Evolutionary conservation across 2,329 filamentous ascomycete genomes (phyloP).

Genomic region (Paraphaeosphaeria minitans): DNA sequence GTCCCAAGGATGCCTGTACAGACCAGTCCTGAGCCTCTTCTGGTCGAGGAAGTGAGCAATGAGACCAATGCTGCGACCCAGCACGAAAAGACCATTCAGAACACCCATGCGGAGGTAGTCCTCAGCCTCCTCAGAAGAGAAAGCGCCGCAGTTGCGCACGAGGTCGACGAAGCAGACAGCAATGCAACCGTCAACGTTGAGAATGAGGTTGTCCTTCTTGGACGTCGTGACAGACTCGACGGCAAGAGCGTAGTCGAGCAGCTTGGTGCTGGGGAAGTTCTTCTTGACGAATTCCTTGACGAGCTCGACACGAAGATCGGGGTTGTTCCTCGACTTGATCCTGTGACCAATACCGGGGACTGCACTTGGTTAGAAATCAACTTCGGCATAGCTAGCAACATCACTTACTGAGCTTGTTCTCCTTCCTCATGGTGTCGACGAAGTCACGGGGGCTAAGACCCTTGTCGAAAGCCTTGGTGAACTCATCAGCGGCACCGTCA

Average conservation of each 20-base stretch:
- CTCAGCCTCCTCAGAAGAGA: constrained; percentile 94
- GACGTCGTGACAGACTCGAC: constrained; percentile 98
- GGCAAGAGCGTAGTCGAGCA: constrained; percentile 97
- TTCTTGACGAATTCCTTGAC: constrained; percentile 98
- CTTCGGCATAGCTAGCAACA: background rate
- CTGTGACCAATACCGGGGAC: constrained; percentile 98
- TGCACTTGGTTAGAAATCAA: constrained; percentile 38
- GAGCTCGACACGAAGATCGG: constrained; percentile 97
- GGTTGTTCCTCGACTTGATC: constrained; percentile 99
- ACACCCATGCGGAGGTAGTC: constrained; percentile 99
- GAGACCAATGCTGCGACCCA: constrained; percentile 95
- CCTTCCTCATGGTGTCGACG: constrained; percentile 98
- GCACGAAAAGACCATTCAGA: constrained; percentile 97
- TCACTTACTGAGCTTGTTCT: constrained; percentile 91
- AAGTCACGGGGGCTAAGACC: constrained; percentile 98
- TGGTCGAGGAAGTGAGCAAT: constrained; percentile 99
- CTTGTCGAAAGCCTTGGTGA: constrained; percentile 98
- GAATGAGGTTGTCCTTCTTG: constrained; percentile 99
- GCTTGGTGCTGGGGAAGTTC: constrained; percentile 97
- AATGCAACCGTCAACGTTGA: constrained; percentile 98
- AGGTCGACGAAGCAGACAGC: constrained; percentile 99
- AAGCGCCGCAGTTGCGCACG: constrained; percentile 96
- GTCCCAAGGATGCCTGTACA: constrained; percentile 96
- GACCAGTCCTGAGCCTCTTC: constrained; percentile 97
- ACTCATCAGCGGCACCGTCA: constrained; percentile 97